Percentiles rank a stretch among this genome's conserved stretches.
phyloP scores from a whole-genome alignment of 768 basidiomycete species.

The Naganishia vaughanmartiniae region DNA sequence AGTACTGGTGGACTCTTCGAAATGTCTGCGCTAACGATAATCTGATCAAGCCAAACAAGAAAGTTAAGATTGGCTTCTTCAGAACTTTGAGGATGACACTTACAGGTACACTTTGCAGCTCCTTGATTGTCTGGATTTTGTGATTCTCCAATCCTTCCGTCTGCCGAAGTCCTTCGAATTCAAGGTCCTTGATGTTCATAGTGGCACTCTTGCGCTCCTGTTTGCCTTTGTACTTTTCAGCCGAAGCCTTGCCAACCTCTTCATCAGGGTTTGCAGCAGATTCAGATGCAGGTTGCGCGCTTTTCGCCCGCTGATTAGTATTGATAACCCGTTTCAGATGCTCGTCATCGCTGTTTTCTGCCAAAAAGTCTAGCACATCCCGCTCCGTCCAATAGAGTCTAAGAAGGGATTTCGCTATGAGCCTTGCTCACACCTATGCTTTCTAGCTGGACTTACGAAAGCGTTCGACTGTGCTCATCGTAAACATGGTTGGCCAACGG shows the following conservation, averaged over 20 bases:
- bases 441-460: constrained; percentile 52
- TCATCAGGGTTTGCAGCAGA: constrained; percentile 79
- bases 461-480: constrained; percentile 86
- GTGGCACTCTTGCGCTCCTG: constrained; percentile 75
- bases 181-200: constrained; percentile 71
- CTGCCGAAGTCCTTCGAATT: constrained; percentile 62
- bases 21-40: constrained; percentile 89
- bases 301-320: constrained; percentile 62
- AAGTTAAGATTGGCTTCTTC: not conserved
- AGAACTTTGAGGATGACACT: constrained; percentile 46
- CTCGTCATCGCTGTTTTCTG: constrained; percentile 92
- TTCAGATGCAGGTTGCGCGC: constrained; percentile 71
- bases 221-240: constrained; percentile 28
- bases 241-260: constrained; percentile 85
- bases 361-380: constrained; percentile 92
- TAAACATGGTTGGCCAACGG: constrained; percentile 97
- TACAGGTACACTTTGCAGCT: constrained; percentile 90
- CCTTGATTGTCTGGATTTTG: constrained; percentile 89
- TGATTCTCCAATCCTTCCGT: constrained; percentile 61
- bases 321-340: constrained; percentile 81
- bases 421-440: not conserved
- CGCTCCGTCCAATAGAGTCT: constrained; percentile 92
- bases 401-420: constrained; percentile 37
- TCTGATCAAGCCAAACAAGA: constrained; percentile 56
- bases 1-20: constrained; percentile 93